Evolutionary conservation across 31 red algal genomes (phyloP), one percentile per base, ranked within the genome.

Genomic region (Odonthalia washingtoniensis): DNA sequence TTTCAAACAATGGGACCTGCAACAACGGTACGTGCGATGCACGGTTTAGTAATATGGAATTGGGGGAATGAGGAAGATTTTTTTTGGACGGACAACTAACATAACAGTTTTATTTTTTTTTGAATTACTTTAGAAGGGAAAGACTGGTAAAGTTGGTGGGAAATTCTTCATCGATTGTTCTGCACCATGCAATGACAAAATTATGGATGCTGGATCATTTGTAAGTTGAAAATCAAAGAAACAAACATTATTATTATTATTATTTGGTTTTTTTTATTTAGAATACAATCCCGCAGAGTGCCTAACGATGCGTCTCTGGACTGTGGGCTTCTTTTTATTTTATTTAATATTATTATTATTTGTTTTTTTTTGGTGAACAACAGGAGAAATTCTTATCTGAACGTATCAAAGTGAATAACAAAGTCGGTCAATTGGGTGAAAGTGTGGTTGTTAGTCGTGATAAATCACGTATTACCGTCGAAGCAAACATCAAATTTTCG

Each of bases 341-440:
- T 72, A 35, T 32, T 9, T 27, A 4, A 4, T 26, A n/a, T 37
- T 83, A 36, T 4, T 34, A 28, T 30, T 80, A 12, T 52, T 46
- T 88, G 28, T 62, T 80, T 52, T 30, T 35, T 37, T 36, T 2
- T 74, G 28, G 40, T 84, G 3, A 24, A 21, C 49, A 52, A 65
- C 65, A 95, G 90, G 94, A 99, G 69, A 99, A 99, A 83, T 99
- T 87, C 60, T 52, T 99, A 21, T 35, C 89, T 63, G 97, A 96
- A 33, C 78, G 78, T 24, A 96, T 99, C 70, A 99, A 99, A 85
- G 89, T 99, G 62, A 92, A 94, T 28, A 90, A 90, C 49, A 99
- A 99, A 84, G 72, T 80, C 1, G 92, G 94, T 2, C 69, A 94
- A 28, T 74, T 99, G 63, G 91, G 70, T 27, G 89, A 94, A 0